Conservation (phyloP, 495 filamentous ascomycete genomes). For the Talaromyces trachyspermus region DNA sequence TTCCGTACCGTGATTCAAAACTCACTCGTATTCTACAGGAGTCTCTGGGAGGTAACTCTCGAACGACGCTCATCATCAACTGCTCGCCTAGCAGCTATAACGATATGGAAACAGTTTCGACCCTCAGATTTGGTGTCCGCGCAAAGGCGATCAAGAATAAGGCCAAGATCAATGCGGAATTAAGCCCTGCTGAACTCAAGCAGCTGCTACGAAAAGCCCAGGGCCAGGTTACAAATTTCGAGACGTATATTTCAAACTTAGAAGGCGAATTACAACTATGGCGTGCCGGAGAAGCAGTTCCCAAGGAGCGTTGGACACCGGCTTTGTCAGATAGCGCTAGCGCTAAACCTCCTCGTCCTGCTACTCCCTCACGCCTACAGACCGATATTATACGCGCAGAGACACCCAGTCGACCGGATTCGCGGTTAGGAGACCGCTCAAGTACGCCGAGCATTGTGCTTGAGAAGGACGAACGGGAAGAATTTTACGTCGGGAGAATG, state of each 20-base stretch:
- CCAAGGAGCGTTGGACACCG: constrained; percentile 74
- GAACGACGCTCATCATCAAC: constrained; percentile 96
- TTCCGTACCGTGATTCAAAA: constrained; percentile 97
- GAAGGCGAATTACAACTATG: constrained; percentile 80
- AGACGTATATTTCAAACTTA: constrained; percentile 74
- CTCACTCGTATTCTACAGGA: constrained; percentile 96
- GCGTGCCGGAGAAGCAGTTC: constrained; percentile 82
- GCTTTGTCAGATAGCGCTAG: constrained; percentile 47
- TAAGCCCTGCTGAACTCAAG: constrained; percentile 93
- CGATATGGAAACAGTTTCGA: constrained; percentile 89
- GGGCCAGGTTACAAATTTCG: constrained; percentile 78
- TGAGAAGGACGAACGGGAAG: constrained; percentile 94
- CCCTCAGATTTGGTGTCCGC: constrained; percentile 89
- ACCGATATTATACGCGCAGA: constrained; percentile 45
- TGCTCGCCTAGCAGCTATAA: constrained; percentile 98
- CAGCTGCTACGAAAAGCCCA: constrained; percentile 84
- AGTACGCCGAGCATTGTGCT: constrained; percentile 79
- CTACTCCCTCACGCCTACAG: constrained; percentile 74
- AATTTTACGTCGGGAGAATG: constrained; percentile 95
- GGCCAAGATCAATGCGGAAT: constrained; percentile 97
- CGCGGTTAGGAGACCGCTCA: constrained; percentile 77
- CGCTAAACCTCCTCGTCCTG: constrained; percentile 56
- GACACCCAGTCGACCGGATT: constrained; percentile 66
- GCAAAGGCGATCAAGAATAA: constrained; percentile 99
- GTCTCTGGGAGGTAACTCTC: constrained; percentile 90